Conservation (phyloP, 179 eudicot species). For the Camellia oleifera region DNA sequence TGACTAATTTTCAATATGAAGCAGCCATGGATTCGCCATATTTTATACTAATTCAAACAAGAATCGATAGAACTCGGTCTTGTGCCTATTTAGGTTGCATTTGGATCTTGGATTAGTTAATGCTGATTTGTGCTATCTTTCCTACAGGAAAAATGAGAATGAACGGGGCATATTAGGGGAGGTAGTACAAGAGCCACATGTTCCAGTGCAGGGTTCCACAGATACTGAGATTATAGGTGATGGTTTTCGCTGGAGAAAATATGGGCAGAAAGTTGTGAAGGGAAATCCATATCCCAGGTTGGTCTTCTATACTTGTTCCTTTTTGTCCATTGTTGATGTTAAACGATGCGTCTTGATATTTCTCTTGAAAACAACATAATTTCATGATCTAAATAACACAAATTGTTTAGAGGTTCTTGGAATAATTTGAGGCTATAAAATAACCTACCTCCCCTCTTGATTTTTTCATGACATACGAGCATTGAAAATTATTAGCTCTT, state of each 20-base stretch:
- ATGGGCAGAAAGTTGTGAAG: conserved; percentile 89
- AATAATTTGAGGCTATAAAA: too few relatives aligned
- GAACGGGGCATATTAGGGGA: conserved; percentile 38
- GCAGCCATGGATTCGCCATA: not conserved
- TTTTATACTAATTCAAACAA: not conserved
- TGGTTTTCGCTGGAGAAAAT: conserved; percentile 93
- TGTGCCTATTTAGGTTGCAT: not conserved
- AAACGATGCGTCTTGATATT: not conserved
- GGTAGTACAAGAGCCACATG: conserved; percentile 38
- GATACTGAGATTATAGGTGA: conserved; percentile 65
- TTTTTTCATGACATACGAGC: too few relatives aligned
- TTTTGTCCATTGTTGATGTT: not conserved
- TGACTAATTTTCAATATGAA: conserved; percentile 37
- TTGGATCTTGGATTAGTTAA: not conserved
- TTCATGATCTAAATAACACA: not conserved
- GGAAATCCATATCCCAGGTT: conserved; percentile 92
- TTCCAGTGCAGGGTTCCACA: conserved; percentile 40
- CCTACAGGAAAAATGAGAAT: conserved; percentile 46
- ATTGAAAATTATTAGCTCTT: not conserved
- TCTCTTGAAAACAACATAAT: not conserved
- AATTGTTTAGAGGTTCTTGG: too few relatives aligned
- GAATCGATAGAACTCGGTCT: not conserved
- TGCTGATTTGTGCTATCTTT: not conserved
- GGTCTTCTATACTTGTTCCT: not conserved
- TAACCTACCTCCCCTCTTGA: too few relatives aligned